Percentiles rank a stretch among this genome's conserved stretches.
phyloP scores from a whole-genome alignment of 805 yeast genomes.

The Myxozyma nipponensis region DNA sequence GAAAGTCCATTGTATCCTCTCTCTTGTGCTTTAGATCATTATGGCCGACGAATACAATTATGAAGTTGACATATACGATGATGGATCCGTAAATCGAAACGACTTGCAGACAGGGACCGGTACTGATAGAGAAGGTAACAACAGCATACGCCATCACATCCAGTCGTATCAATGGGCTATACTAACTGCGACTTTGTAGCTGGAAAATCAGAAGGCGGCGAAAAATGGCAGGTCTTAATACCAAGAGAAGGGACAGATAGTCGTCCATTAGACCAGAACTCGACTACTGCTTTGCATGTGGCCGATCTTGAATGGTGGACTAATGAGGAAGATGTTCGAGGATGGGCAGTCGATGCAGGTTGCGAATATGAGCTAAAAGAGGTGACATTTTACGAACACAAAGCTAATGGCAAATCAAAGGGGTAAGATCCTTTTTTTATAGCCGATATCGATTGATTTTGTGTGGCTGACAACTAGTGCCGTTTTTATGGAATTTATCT shows the following conservation, averaged over 20 bases:
- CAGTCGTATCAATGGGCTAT: too few relatives aligned
- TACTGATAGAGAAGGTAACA: too few relatives aligned
- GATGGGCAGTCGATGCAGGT: slow-evolving; percentile 28
- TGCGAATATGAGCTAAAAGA: slow-evolving; percentile 27
- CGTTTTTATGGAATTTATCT: slow-evolving; percentile 24
- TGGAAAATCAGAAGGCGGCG: slow-evolving; percentile 1
- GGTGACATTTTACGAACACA: slow-evolving; percentile 29
- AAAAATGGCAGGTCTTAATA: slow-evolving; percentile 21
- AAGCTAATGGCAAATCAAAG: slow-evolving; percentile 30
- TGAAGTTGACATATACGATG: slow-evolving; percentile 27
- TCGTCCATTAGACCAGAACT: slow-evolving; percentile 21
- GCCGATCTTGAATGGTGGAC: slow-evolving; percentile 31
- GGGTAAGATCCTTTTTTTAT: slow-evolving; percentile 10
- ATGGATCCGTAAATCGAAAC: slow-evolving; percentile 10
- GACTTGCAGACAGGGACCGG: background rate
- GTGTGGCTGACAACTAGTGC: slow-evolving; percentile 4
- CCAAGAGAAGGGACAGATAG: slow-evolving; percentile 15
- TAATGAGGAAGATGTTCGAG: slow-evolving; percentile 30
- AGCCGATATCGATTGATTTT: background rate
- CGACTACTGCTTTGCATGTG: slow-evolving; percentile 23
- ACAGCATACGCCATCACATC: too few relatives aligned
- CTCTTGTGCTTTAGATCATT: background rate
- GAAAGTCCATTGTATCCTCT: too few relatives aligned
- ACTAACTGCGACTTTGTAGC: background rate
- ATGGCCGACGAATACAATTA: slow-evolving; percentile 28